Conservation (phyloP, 2,329 filamentous ascomycete genomes). For the Tolypocladium paradoxum region DNA sequence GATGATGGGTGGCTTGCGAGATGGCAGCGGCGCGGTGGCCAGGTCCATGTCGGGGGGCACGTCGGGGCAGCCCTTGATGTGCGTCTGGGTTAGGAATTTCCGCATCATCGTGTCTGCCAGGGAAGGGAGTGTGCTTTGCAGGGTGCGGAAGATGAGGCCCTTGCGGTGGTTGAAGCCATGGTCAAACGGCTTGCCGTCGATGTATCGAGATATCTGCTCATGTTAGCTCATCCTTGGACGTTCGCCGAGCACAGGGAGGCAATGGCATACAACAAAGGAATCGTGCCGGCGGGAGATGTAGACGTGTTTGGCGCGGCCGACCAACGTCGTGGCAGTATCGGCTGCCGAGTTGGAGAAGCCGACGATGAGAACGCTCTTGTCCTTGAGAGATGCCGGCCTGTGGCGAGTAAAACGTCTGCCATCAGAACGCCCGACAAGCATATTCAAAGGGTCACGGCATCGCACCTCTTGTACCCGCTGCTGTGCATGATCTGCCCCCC, state of each 20-base stretch:
- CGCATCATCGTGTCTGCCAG: background rate
- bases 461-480: conserved; percentile 21
- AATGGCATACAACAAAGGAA: conserved; percentile 17
- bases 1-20: conserved; percentile 13
- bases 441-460: background rate
- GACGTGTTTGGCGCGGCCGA: conserved; percentile 22
- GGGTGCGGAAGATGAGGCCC: conserved; percentile 10
- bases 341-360: conserved; percentile 28
- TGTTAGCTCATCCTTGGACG: no score
- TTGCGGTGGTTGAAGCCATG: conserved; percentile 7
- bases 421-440: background rate
- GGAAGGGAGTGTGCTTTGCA: conserved; percentile 1
- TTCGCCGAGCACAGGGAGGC: no score
- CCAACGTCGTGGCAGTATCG: conserved; percentile 19
- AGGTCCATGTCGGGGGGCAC: conserved; percentile 18
- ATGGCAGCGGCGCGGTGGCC: conserved; percentile 12
- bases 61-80: conserved; percentile 11
- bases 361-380: conserved; percentile 31
- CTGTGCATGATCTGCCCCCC: conserved; percentile 28
- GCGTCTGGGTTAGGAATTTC: conserved; percentile 8
- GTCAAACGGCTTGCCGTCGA: conserved; percentile 24
- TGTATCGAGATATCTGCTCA: conserved; percentile 3
- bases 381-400: conserved; percentile 21
- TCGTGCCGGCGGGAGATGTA: conserved; percentile 31
- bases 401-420: background rate